Base-by-base conservation (phyloP, 1,139 yeast species). In the Yamadazyma jaroonii region DNA sequence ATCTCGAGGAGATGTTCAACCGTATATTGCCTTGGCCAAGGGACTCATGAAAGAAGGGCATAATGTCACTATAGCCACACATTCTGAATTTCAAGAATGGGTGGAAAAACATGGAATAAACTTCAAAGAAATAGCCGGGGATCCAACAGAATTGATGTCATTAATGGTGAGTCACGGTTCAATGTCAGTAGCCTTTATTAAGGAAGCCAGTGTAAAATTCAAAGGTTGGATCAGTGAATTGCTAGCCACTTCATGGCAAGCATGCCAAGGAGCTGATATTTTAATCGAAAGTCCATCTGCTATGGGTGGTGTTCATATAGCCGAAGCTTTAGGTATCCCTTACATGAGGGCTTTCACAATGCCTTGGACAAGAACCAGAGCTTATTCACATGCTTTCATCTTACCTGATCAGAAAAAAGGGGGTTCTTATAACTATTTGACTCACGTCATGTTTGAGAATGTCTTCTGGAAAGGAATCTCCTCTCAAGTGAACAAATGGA, bases 331-430 rank as follows among this genome's bases (percentile, higher is more conserved):
- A 40, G 78, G 81, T 12, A 84, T 90, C 37, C 96, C 97, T 0
- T 90, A 90, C 55, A 85, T 86, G 68, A 71, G 97, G 50, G 97
- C 97, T 0, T 92, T 90, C 54, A 92, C 97, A 0, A 90, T 90
- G 97, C 97, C 97, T 0, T 90, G 97, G 97, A 87, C 97, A 0
- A 67, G 96, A 48, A 90, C 97, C 0, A 73, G 95, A 46, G 95
- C 96, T 0, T 90, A 90, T 55, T 97, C 97, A 1, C 97, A 90
- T 65, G 97, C 97, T 0, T 89, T 90, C 48, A 81, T 90, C 52
- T 96, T 88, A 4, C 97, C 97, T 0, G 97, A 88, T 43, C 95
- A 85, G 57, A 87, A 84, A 54, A 77, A 84, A 59, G 96, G 97
- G 7, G 96, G 97, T 1, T 83, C 92, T 4, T 90, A 90, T 61